Conservation (phyloP, 1,284 basidiomycete species). For the Lentinula novae-zelandiae region DNA sequence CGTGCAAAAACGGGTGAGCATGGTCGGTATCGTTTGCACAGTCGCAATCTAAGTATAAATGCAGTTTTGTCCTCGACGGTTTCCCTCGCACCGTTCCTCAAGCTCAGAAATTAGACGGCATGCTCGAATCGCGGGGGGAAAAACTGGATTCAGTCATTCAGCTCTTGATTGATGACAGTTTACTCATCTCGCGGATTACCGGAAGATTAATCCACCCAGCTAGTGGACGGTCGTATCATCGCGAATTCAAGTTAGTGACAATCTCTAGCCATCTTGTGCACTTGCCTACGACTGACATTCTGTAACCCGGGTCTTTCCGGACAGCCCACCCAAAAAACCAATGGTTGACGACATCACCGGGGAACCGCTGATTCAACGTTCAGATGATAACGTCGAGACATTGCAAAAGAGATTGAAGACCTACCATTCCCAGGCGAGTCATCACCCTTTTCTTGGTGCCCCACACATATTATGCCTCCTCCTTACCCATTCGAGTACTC, state of each 20-base stretch:
- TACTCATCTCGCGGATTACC: slow-evolving; percentile 96
- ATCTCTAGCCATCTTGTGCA: neutral
- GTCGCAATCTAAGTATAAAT: neutral
- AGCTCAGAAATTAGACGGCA: slow-evolving; percentile 92
- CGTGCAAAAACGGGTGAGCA: slow-evolving; percentile 90
- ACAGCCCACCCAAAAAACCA: slow-evolving; percentile 91
- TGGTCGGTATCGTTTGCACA: neutral
- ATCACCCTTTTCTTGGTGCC: neutral
- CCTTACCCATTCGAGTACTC: neutral
- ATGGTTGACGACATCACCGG: slow-evolving; percentile 94
- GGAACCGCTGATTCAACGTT: slow-evolving; percentile 90
- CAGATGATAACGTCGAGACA: slow-evolving; percentile 92
- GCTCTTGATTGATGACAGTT: slow-evolving; percentile 89
- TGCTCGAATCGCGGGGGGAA: slow-evolving; percentile 83
- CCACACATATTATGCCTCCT: too few relatives aligned
- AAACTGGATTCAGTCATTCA: slow-evolving; percentile 91
- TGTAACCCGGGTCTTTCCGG: slow-evolving; percentile 4
- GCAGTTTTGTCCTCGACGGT: slow-evolving; percentile 94
- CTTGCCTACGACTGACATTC: neutral
- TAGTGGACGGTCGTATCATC: slow-evolving; percentile 92
- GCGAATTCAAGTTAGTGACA: slow-evolving; percentile 84
- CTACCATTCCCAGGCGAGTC: neutral
- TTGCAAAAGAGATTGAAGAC: slow-evolving; percentile 69
- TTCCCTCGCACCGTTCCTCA: slow-evolving; percentile 99
- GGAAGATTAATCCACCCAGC: slow-evolving; percentile 91